Evolutionary conservation across 495 filamentous ascomycete species (phyloP).

Genomic region (Lasiosphaeria ovina): DNA sequence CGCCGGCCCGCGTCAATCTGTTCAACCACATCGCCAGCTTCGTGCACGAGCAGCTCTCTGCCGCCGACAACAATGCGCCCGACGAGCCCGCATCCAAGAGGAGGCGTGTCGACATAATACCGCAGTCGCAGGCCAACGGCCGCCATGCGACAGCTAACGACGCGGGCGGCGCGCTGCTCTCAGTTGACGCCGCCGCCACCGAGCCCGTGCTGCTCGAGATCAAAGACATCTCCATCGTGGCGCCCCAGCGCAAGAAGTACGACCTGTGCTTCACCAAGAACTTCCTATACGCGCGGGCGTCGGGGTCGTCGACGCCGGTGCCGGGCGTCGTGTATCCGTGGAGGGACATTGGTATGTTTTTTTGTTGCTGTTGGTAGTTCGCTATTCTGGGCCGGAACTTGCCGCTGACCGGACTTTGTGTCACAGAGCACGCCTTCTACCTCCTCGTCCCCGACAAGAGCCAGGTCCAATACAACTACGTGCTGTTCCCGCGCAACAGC

Average conservation of each 20-base stretch:
- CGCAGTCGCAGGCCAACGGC: conserved; percentile 25
- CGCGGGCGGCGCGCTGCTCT: background rate
- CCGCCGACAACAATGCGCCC: conserved; percentile 13
- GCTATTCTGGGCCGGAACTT: no score
- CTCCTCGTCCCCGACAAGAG: conserved; percentile 91
- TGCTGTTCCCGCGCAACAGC: conserved; percentile 74
- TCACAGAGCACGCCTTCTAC: conserved; percentile 68
- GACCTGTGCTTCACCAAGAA: conserved; percentile 67
- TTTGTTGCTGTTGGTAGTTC: background rate
- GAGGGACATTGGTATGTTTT: conserved; percentile 68
- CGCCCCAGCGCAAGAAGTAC: conserved; percentile 93
- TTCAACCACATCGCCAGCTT: conserved; percentile 56
- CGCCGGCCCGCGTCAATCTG: conserved; percentile 42
- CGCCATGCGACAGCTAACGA: conserved; percentile 4
- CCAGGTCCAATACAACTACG: conserved; percentile 84
- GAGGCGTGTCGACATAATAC: conserved; percentile 47
- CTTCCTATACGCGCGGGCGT: conserved; percentile 66
- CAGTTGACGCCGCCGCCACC: conserved; percentile 35
- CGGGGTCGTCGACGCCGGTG: conserved; percentile 63
- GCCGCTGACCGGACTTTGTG: background rate
- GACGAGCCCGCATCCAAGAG: conserved; percentile 47
- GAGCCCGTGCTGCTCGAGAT: conserved; percentile 58
- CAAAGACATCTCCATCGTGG: conserved; percentile 68
- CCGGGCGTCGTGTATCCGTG: conserved; percentile 64
- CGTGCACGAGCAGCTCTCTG: conserved; percentile 41